Conservation (phyloP, 352 stramenopile species). For the Phytophthora agathidicida region DNA sequence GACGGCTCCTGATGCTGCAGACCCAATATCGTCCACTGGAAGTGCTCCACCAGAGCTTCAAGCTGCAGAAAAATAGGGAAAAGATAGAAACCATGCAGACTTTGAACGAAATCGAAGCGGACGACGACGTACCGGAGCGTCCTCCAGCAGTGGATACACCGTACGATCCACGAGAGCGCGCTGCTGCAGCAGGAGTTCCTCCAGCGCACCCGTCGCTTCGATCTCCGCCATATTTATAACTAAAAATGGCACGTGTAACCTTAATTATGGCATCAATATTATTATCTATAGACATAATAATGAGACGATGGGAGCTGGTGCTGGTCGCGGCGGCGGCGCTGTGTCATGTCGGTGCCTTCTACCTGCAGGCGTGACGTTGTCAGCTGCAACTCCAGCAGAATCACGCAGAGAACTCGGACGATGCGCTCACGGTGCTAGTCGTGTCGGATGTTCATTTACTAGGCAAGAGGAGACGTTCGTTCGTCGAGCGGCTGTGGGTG, state of each 20-base stretch:
- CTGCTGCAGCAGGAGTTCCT: slow-evolving; percentile 56
- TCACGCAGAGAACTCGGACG: background rate
- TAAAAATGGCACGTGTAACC: background rate
- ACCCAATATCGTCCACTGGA: slow-evolving; percentile 36
- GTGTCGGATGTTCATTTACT: slow-evolving; percentile 80
- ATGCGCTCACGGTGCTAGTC: slow-evolving; percentile 50
- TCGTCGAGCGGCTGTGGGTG: slow-evolving; percentile 69
- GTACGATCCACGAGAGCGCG: slow-evolving; percentile 42
- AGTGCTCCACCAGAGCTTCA: slow-evolving; percentile 31
- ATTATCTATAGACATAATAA: slow-evolving; percentile 6
- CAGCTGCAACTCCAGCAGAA: slow-evolving; percentile 14
- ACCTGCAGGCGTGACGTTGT: slow-evolving; percentile 55
- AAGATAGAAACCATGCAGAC: background rate
- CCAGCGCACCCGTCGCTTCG: slow-evolving; percentile 31
- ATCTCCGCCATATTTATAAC: slow-evolving; percentile 2
- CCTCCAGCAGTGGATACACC: slow-evolving; percentile 42
- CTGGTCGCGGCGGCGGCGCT: slow-evolving; percentile 32
- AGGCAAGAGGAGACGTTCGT: slow-evolving; percentile 62
- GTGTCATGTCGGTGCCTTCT: slow-evolving; percentile 66
- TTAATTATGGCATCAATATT: slow-evolving; percentile 1
- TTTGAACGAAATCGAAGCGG: background rate
- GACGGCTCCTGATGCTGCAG: slow-evolving; percentile 44
- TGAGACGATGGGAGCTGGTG: slow-evolving; percentile 26
- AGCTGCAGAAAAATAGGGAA: slow-evolving; percentile 25
- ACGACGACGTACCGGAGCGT: slow-evolving; percentile 26